Evolutionary conservation across 2,329 filamentous ascomycete species (phyloP), one percentile per base, ranked within the genome.

Genomic region (Graphiopsis chlorocephala): DNA sequence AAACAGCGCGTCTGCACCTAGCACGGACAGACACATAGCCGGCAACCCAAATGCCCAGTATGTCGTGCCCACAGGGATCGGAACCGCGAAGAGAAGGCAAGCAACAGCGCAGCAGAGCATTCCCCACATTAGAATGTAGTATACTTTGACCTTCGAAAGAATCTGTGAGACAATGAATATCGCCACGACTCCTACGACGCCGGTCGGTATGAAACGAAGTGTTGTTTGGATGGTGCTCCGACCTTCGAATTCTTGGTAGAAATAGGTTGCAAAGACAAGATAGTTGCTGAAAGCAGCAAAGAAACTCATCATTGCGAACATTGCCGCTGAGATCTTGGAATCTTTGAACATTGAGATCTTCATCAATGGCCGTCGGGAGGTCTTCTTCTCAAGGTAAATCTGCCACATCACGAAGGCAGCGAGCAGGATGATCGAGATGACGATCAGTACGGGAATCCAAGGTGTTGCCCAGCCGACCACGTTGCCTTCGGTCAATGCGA

Each of bases 41-140:
- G 84, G 84, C 23, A 92, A 80, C 0, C 85, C 87, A 68, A 84
- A 89, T 2, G 89, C 88, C 73, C 88, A 91, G 76, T 91, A 91
- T 0, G 81, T 85, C 0, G 86, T 88, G 2, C 78, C 74, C 0
- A 83, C 79, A 0, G 86, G 81, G 48, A 91, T 88, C 0, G 88
- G 87, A 0, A 86, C 79, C 0, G 88, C 85, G 70, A 89, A 88
- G 28, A 91, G 81, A 11, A 90, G 74, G 31, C 81, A 84, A 1
- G 86, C 79, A 25, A 86, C 72, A 23, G 82, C 81, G 26, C 88
- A 80, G 66, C 82, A 82, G 12, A 83, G 67, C 55, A 85, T 88
- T 15, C 88, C 88, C 58, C 83, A 82, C 12, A 84, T 76, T 5
- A 90, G 79, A 60, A 90, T 79, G 65, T 84, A 78, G 68, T 85